These are phyloP conservation scores for Lactifluus echinatus DNA, from an alignment of 768 basidiomycete genomes.

Conservation along the genomic window DNA sequence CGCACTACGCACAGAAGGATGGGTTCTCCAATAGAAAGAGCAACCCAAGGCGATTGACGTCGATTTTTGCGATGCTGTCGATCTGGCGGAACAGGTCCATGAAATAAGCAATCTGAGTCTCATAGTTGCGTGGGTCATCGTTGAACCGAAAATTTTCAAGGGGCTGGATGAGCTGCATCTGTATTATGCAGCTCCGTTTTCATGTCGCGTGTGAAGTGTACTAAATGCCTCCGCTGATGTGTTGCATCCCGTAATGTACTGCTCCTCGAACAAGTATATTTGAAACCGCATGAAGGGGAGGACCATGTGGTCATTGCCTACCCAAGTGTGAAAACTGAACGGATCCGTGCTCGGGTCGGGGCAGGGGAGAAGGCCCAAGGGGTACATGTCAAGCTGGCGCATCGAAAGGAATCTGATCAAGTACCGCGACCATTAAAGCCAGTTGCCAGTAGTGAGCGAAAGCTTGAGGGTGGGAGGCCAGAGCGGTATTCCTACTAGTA, in stretches of 20 bases:
- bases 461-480: not conserved
- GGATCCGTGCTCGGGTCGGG: not conserved
- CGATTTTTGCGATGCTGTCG: not conserved
- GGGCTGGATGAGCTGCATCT: conserved; percentile 21
- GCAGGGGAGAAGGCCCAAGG: not conserved
- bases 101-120: not conserved
- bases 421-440: not conserved
- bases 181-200: conserved; percentile 19
- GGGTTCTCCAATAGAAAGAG: not conserved
- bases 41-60: not conserved
- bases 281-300: not conserved
- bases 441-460: not conserved
- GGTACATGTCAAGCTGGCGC: not conserved
- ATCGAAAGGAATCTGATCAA: not conserved
- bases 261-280: not conserved
- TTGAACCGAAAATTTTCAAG: conserved; percentile 16
- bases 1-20: too few relatives aligned
- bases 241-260: not conserved
- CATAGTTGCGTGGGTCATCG: not conserved
- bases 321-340: not conserved
- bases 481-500: too few relatives aligned
- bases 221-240: conserved; percentile 8
- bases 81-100: not conserved
- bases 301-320: not conserved
- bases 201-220: conserved; percentile 16